phyloP scores from a whole-genome alignment of 2,329 filamentous ascomycete genomes.

The Curvularia sp. region DNA sequence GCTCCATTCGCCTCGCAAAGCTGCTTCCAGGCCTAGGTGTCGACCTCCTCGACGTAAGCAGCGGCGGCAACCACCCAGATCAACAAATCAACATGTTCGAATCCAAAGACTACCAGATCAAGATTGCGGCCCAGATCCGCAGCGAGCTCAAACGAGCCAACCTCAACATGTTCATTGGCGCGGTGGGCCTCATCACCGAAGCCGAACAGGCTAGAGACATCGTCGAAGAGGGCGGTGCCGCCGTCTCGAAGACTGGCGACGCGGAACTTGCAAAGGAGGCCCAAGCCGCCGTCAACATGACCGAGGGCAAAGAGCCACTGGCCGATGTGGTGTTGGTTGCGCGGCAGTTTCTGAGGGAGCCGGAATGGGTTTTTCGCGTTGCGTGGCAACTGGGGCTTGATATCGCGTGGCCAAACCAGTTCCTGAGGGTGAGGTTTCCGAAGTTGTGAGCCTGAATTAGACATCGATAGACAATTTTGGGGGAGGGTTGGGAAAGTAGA shows the following conservation, averaged over 20 bases:
- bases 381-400: slow-evolving; percentile 59
- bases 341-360: slow-evolving; percentile 63
- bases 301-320: slow-evolving; percentile 47
- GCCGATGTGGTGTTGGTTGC: slow-evolving; percentile 62
- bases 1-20: slow-evolving; percentile 52
- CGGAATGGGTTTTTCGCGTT: slow-evolving; percentile 62
- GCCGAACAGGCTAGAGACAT: slow-evolving; percentile 60
- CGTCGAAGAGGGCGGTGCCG: slow-evolving; percentile 43
- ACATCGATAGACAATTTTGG: not conserved
- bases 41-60: slow-evolving; percentile 57
- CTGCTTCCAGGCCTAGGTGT: slow-evolving; percentile 53
- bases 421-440: slow-evolving; percentile 46
- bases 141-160: slow-evolving; percentile 50
- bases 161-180: slow-evolving; percentile 58
- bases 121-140: slow-evolving; percentile 56
- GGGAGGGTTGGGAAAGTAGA: not conserved
- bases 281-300: slow-evolving; percentile 44
- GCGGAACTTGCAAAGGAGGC: slow-evolving; percentile 42
- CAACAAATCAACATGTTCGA: slow-evolving; percentile 54
- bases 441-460: slow-evolving; percentile 35
- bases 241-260: slow-evolving; percentile 28
- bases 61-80: slow-evolving; percentile 55
- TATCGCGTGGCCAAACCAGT: slow-evolving; percentile 59
- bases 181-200: slow-evolving; percentile 63
- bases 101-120: slow-evolving; percentile 57